phyloP scores from a whole-genome alignment of 2,329 filamentous ascomycete species.

The Trichoderma citrinoviride region DNA sequence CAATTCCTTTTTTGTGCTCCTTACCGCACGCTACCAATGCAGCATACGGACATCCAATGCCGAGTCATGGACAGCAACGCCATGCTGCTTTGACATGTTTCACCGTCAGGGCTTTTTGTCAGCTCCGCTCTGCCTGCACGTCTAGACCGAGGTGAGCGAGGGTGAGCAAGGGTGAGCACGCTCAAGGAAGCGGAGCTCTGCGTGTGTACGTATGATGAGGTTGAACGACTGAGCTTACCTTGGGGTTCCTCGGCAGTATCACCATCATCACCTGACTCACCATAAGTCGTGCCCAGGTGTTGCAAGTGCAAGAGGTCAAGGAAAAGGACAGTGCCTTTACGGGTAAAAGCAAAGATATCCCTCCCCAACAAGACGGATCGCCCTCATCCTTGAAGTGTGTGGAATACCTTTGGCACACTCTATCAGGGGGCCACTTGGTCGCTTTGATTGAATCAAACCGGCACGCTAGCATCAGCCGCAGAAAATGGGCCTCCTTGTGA shows the following conservation, averaged over 20 bases:
- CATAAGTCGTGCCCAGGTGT: too few species aligned
- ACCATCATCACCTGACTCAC: too few species aligned
- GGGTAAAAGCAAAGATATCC: neutral
- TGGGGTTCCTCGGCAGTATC: too few species aligned
- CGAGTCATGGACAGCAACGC: slow-evolving; percentile 12
- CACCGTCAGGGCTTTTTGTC: neutral
- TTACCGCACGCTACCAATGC: neutral
- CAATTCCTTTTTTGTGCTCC: neutral
- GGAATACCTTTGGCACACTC: slow-evolving; percentile 10
- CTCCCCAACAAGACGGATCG: slow-evolving; percentile 8
- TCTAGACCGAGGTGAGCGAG: neutral
- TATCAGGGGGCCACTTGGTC: slow-evolving; percentile 10
- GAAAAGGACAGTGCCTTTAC: neutral
- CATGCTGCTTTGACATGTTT: neutral
- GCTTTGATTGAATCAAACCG: neutral
- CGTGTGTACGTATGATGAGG: too few species aligned
- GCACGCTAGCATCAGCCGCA: slow-evolving; percentile 20
- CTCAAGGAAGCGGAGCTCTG: neutral
- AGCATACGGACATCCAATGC: neutral
- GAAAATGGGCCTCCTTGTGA: neutral
- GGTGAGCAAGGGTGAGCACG: too few species aligned
- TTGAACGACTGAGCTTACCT: neutral
- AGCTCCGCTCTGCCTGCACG: neutral
- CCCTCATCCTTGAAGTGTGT: slow-evolving; percentile 9
- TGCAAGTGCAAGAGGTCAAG: neutral